Conservation (phyloP, 805 yeast genomes). For the Candida verbasci region DNA sequence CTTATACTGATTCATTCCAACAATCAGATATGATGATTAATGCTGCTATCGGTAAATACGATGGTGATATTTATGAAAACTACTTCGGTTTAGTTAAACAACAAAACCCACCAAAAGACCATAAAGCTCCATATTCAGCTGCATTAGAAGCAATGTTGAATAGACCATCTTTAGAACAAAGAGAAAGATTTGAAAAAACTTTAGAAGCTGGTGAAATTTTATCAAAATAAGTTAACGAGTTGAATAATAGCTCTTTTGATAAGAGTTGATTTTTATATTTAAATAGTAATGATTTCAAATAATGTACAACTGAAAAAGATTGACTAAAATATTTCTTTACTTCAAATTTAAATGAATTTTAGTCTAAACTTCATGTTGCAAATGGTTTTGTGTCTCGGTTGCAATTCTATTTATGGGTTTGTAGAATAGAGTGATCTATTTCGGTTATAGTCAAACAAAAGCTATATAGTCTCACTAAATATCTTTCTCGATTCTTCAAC, state of each 20-base stretch:
- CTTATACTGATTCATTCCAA: constrained; percentile 42
- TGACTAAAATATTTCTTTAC: too few relatives aligned
- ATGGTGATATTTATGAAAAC: constrained; percentile 43
- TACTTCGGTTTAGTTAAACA: constrained; percentile 33
- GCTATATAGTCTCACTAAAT: too few relatives aligned
- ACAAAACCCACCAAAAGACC: constrained; percentile 27
- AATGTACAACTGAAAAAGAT: too few relatives aligned
- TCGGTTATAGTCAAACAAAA: too few relatives aligned
- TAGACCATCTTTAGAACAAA: constrained; percentile 30
- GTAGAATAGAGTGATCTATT: too few relatives aligned
- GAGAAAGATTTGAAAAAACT: constrained; percentile 36
- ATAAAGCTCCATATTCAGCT: constrained; percentile 39
- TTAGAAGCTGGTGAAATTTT: constrained; percentile 29
- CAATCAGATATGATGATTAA: constrained; percentile 39
- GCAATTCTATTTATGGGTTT: too few relatives aligned
- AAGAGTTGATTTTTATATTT: background rate
- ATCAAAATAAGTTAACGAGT: constrained; percentile 13
- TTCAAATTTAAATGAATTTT: too few relatives aligned
- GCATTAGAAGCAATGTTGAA: constrained; percentile 38
- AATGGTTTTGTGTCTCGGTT: too few relatives aligned
- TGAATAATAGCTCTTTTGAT: background rate
- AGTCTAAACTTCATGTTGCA: too few relatives aligned
- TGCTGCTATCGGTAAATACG: constrained; percentile 38
- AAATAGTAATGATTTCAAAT: too few relatives aligned
- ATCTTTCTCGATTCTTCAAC: background rate